Conservation (phyloP, 208 protist genomes). For the Trypanosoma congolense region DNA sequence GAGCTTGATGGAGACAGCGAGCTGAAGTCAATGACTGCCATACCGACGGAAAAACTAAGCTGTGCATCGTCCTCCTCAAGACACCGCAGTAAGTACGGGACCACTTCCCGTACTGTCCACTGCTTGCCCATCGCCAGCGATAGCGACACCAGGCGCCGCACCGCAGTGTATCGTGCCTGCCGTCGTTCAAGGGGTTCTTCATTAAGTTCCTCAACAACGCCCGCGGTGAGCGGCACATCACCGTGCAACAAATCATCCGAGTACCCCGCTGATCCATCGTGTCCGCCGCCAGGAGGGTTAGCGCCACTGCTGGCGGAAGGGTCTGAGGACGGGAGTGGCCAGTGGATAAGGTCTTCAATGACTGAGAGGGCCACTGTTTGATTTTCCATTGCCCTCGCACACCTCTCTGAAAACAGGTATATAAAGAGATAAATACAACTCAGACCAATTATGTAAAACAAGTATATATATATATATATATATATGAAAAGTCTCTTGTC, state of each 20-base stretch:
- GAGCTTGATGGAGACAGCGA: not conserved
- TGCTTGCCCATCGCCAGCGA: slow-evolving; percentile 39
- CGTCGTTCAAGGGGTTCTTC: slow-evolving; percentile 44
- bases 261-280: not conserved
- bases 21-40: slow-evolving; percentile 54
- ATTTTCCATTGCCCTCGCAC: slow-evolving; percentile 60
- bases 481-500: not conserved
- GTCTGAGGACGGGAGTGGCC: slow-evolving; percentile 36
- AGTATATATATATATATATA: slow-evolving; percentile 1
- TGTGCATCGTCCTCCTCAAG: slow-evolving; percentile 68
- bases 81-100: slow-evolving; percentile 75
- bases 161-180: slow-evolving; percentile 44
- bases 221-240: slow-evolving; percentile 24
- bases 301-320: slow-evolving; percentile 5
- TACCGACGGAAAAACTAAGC: slow-evolving; percentile 44
- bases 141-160: slow-evolving; percentile 55
- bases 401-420: too few relatives aligned
- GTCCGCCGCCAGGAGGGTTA: not conserved
- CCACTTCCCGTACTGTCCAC: slow-evolving; percentile 51
- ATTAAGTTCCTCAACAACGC: slow-evolving; percentile 32
- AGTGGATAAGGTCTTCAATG: slow-evolving; percentile 73
- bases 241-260: slow-evolving; percentile 5
- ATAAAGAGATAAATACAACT: too few relatives aligned
- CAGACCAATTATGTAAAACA: not conserved
- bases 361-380: slow-evolving; percentile 57